Percentiles rank a stretch among this genome's conserved stretches.
Conservation (phyloP, 176 grass and related monocot species). For the Tillandsia leiboldiana region DNA sequence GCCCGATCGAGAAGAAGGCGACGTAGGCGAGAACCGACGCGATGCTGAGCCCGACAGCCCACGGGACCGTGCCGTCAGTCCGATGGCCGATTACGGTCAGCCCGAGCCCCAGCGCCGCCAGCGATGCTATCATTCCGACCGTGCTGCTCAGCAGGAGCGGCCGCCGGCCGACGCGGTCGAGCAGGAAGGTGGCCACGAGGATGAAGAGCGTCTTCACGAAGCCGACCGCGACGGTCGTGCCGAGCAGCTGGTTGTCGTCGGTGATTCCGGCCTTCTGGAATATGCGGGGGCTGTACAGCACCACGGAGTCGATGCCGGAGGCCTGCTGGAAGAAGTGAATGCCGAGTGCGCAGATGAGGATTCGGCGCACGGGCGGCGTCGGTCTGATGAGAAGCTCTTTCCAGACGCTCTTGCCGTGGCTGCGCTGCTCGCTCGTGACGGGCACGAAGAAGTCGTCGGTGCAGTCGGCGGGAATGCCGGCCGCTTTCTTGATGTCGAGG, state of each 20-base stretch:
- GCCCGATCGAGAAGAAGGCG: background rate
- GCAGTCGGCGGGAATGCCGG: background rate
- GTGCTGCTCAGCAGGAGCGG: background rate
- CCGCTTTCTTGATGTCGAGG: background rate
- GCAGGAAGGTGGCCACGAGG: background rate
- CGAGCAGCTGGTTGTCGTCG: background rate
- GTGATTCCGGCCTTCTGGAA: constrained; percentile 7
- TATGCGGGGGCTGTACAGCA: constrained; percentile 11
- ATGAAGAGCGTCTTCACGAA: constrained; percentile 6
- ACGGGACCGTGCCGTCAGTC: background rate
- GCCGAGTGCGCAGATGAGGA: background rate
- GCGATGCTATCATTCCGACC: background rate
- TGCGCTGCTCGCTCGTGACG: background rate
- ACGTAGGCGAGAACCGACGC: background rate
- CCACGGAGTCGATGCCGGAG: constrained; percentile 4
- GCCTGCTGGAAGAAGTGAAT: constrained; percentile 8
- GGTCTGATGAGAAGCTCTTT: constrained; percentile 3
- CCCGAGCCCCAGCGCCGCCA: background rate
- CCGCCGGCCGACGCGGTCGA: background rate
- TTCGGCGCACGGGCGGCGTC: background rate
- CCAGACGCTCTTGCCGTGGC: constrained; percentile 7
- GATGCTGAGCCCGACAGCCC: background rate
- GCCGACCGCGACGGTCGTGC: background rate
- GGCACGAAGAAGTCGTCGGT: background rate
- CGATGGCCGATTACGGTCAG: background rate